These are phyloP conservation scores for Lithocarpus polystachyus DNA, from an alignment of 306 rosid genomes.

Conservation along the genomic window DNA sequence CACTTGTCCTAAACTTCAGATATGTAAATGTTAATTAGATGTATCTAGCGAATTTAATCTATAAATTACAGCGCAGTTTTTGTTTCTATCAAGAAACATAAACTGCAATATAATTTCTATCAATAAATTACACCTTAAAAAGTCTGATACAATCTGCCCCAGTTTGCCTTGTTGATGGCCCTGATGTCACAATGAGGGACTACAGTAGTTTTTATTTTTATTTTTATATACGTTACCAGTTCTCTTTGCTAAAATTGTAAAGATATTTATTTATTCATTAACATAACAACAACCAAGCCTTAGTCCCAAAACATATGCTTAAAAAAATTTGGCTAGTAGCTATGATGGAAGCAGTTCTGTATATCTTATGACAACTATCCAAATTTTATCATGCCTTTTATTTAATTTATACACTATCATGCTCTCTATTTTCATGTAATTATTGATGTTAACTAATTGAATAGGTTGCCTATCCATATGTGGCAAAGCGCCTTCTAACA, in stretches of 20 bases:
- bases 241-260: background rate
- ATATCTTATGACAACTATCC: background rate
- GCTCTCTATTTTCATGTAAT: slow-evolving; percentile 13
- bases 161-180: background rate
- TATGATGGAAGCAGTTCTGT: background rate
- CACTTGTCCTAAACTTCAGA: background rate
- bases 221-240: background rate
- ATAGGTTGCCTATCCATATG: slow-evolving; percentile 97
- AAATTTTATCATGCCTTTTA: slow-evolving; percentile 8
- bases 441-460: slow-evolving; percentile 26
- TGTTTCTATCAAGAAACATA: background rate
- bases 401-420: background rate
- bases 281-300: background rate
- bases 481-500: slow-evolving; percentile 91
- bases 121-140: background rate
- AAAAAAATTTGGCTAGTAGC: background rate
- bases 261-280: background rate
- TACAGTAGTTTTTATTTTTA: background rate
- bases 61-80: background rate
- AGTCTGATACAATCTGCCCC: background rate
- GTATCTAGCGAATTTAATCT: background rate
- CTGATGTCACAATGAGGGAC: background rate
- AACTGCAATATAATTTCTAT: no score
- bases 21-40: background rate
- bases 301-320: background rate